Conservation (phyloP, 495 filamentous ascomycete genomes). For the Coniosporium apollinis region DNA sequence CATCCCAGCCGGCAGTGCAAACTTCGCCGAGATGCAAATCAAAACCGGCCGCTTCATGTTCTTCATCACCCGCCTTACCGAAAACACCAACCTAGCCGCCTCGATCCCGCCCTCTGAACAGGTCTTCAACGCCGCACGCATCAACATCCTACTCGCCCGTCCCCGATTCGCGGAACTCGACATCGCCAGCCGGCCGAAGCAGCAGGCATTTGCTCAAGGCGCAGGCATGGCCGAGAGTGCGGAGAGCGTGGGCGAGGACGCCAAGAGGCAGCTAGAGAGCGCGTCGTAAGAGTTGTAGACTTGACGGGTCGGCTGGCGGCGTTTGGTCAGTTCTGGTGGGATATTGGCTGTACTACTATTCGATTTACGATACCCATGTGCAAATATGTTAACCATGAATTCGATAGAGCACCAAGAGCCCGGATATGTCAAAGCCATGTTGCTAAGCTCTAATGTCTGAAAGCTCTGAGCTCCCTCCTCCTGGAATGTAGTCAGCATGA, state of each 20-base stretch:
- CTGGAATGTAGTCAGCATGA: constrained; percentile 1
- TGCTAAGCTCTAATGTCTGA: neutral
- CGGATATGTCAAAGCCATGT: too few relatives aligned
- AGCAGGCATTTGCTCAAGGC: too few relatives aligned
- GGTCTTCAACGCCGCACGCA: constrained; percentile 68
- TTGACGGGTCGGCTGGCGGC: too few relatives aligned
- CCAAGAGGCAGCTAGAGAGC: too few relatives aligned
- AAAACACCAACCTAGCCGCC: constrained; percentile 89
- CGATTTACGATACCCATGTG: too few relatives aligned
- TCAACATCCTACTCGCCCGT: constrained; percentile 75
- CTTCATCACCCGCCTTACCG: constrained; percentile 82
- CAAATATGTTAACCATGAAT: too few relatives aligned
- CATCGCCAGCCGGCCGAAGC: constrained; percentile 15
- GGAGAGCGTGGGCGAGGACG: too few relatives aligned
- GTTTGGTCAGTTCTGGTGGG: too few relatives aligned
- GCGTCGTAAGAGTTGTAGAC: too few relatives aligned
- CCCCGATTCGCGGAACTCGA: constrained; percentile 49
- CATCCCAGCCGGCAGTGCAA: constrained; percentile 25
- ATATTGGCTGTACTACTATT: too few relatives aligned
- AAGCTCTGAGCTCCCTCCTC: constrained; percentile 3
- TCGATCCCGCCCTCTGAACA: constrained; percentile 78
- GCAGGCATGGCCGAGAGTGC: too few relatives aligned
- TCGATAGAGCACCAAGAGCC: too few relatives aligned
- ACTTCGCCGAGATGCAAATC: constrained; percentile 50
- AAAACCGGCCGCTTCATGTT: constrained; percentile 67